Base-by-base conservation (phyloP, 805 yeast genomes). In the Torulaspora indica region DNA sequence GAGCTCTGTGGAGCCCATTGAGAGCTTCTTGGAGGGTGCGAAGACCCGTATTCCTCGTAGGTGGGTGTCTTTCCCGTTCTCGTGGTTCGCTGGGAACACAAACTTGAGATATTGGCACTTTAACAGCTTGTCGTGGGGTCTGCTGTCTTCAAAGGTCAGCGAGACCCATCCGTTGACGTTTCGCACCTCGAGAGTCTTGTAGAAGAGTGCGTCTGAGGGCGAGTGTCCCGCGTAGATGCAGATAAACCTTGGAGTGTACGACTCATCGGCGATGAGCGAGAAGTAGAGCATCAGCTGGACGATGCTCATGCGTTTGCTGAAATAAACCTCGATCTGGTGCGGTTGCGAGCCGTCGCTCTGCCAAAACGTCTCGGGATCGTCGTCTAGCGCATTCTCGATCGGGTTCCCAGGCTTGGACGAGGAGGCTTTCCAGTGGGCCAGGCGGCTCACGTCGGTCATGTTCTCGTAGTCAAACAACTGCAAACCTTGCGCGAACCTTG, bases 51-150 rank as follows among this genome's bases (percentile, higher is more conserved):
- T 71, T 0, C 89, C 83, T 37, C 98, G 67, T 8, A 93, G 70
- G 61, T 89, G 98, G 0, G 96, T 82, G 62, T 93, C 99, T 58
- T 91, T 93, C 36, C 99, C 99, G 58, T 87, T 89, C 59, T 90
- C 97, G 56, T 88, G 96, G 56, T 95, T 93, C 1, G 55, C 43
- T 8, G 65, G 66, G 38, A 66, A 61, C 8, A 47, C 51, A 13
- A 66, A 39, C 22, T 58, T 55, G 10, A 64, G 28, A 38, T 55
- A 63, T 29, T 62, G 64, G 36, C 66, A 58, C 30, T 56, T 58
- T 27, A 64, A 43, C 1, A 56, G 43, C 9, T 42, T 36, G 31
- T 60, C 65, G 10, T 38, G 35, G 12, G 44, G 43, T 38, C 58
- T 53, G 22, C 56, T 57, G 24, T 57, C 62, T 23, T 47, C 55